Conservation (phyloP, 2,329 filamentous ascomycete species). For the Monosporascus sp. region DNA sequence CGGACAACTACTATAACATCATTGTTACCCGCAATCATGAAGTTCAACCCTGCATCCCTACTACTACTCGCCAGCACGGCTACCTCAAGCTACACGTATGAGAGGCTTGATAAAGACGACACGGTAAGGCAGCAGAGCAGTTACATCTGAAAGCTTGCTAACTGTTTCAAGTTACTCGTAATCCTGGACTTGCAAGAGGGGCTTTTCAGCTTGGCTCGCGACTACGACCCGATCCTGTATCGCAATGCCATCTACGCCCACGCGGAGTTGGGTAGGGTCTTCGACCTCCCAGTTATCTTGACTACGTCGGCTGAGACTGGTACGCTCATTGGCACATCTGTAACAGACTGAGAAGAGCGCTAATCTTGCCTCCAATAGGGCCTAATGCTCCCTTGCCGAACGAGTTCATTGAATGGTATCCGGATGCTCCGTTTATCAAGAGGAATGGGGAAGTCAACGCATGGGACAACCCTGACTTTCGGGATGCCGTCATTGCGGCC, state of each 20-base stretch:
- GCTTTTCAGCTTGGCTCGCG: constrained; percentile 54
- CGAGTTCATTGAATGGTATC: constrained; percentile 64
- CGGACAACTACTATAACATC: background rate
- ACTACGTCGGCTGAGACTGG: constrained; percentile 62
- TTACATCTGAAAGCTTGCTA: constrained; percentile 17
- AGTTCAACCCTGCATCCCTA: background rate
- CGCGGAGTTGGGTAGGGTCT: constrained; percentile 59
- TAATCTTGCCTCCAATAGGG: constrained; percentile 32
- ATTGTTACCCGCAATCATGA: background rate
- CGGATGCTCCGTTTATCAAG: constrained; percentile 58
- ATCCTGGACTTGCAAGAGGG: constrained; percentile 58
- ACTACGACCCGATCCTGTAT: constrained; percentile 62
- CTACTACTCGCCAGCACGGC: background rate
- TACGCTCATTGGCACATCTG: constrained; percentile 8
- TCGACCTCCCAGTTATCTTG: constrained; percentile 63
- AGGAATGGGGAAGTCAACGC: constrained; percentile 70
- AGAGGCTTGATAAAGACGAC: constrained; percentile 30
- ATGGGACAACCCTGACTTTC: constrained; percentile 70
- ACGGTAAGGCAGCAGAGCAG: constrained; percentile 11
- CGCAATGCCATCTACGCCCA: constrained; percentile 64
- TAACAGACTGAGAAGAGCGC: background rate
- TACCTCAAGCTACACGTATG: constrained; percentile 18
- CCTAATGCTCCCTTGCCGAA: constrained; percentile 68
- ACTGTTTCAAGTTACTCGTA: constrained; percentile 41
- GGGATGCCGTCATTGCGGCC: constrained; percentile 57